Conservation (phyloP, 331 rosid genomes). For the Malus hybrid region DNA sequence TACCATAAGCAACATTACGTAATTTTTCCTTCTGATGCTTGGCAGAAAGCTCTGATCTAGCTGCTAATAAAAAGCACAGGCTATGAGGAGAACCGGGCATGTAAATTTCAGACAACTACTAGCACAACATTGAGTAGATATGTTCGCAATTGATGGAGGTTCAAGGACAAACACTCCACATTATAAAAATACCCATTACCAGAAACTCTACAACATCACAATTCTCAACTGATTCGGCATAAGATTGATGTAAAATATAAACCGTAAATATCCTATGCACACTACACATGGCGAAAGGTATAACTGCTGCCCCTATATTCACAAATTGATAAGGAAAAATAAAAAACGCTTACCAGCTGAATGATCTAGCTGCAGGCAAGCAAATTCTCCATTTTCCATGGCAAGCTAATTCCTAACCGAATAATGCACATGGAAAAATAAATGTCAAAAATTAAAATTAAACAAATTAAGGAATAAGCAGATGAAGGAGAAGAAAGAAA, state of each 20-base stretch:
- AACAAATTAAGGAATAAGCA: not conserved
- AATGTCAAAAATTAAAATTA: not conserved
- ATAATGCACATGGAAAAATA: not conserved
- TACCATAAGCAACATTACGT: not conserved
- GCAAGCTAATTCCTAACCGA: not conserved
- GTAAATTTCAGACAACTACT: not conserved
- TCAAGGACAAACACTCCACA: not conserved
- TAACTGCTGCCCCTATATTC: not conserved
- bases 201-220: not conserved
- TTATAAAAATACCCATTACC: no score
- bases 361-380: not conserved
- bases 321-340: not conserved
- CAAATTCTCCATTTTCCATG: not conserved
- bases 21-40: not conserved
- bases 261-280: not conserved
- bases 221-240: not conserved
- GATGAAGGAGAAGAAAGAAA: not conserved
- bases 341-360: constrained; percentile 1
- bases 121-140: not conserved
- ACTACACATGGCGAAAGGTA: not conserved
- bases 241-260: not conserved
- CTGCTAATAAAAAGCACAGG: not conserved
- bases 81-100: not conserved
- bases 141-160: not conserved
- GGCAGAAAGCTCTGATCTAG: no score